phyloP scores from a whole-genome alignment of 306 rosid genomes.

The Trifolium subterraneum region DNA sequence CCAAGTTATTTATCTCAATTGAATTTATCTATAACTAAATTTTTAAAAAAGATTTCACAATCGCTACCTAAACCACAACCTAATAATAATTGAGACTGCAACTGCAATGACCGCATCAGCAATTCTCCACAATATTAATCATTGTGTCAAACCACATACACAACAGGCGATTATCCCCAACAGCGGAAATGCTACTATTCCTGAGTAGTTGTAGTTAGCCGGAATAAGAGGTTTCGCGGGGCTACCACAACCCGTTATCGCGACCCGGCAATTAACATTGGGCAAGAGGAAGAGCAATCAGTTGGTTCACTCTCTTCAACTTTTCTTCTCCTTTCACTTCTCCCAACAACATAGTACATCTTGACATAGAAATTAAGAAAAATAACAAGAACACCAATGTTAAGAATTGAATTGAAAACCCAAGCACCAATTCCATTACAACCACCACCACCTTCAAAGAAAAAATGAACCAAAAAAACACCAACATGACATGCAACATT shows the following conservation, averaged over 20 bases:
- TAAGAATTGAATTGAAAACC: constrained; percentile 71
- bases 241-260: background rate
- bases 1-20: background rate
- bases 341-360: constrained; percentile 39
- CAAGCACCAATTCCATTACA: constrained; percentile 91
- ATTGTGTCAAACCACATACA: background rate
- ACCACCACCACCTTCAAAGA: constrained; percentile 71
- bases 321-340: constrained; percentile 1
- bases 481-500: constrained; percentile 77
- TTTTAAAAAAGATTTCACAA: too few relatives aligned
- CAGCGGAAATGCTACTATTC: too few relatives aligned
- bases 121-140: background rate
- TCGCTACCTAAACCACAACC: background rate
- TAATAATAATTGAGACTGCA: too few relatives aligned
- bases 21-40: background rate
- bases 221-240: too few relatives aligned
- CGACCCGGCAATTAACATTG: background rate
- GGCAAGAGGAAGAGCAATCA: background rate
- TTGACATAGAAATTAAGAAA: constrained; percentile 65
- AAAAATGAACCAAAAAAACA: constrained; percentile 64
- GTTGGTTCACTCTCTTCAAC: background rate
- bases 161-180: too few relatives aligned
- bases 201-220: too few relatives aligned
- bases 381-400: constrained; percentile 53
- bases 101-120: background rate